Percentiles rank a stretch among this genome's conserved stretches.
Conservation (phyloP, 768 basidiomycete genomes). For the Naganishia onofrii region DNA sequence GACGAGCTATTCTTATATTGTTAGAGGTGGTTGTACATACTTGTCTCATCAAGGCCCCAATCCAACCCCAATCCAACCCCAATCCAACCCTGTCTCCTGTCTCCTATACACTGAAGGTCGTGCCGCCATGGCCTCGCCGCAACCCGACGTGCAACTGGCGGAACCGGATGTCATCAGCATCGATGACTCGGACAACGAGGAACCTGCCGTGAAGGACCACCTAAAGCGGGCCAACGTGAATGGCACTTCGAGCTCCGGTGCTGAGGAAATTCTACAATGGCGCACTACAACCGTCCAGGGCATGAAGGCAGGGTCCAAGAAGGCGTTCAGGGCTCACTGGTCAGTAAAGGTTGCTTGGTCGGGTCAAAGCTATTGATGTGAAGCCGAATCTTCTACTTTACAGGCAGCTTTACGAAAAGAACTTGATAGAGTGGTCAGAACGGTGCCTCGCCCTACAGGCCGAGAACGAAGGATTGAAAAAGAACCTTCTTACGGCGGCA, state of each 20-base stretch:
- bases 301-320: not conserved
- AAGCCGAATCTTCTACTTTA: no score
- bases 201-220: not conserved
- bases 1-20: no score
- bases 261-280: not conserved
- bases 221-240: not conserved
- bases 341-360: not conserved
- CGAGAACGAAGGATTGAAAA: constrained; percentile 5
- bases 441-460: not conserved
- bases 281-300: not conserved
- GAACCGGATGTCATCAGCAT: not conserved
- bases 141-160: not conserved
- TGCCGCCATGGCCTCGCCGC: not conserved
- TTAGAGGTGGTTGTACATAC: no score
- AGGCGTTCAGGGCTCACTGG: not conserved
- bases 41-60: no score
- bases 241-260: not conserved
- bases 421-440: not conserved
- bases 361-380: not conserved
- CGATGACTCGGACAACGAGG: constrained; percentile 15
- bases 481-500: not conserved
- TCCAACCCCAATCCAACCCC: no score
- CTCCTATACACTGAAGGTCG: not conserved
- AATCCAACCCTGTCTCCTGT: no score
- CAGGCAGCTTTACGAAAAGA: not conserved